Base-by-base conservation (phyloP, 352 stramenopile genomes). In the Thraustochytrium sp. region DNA sequence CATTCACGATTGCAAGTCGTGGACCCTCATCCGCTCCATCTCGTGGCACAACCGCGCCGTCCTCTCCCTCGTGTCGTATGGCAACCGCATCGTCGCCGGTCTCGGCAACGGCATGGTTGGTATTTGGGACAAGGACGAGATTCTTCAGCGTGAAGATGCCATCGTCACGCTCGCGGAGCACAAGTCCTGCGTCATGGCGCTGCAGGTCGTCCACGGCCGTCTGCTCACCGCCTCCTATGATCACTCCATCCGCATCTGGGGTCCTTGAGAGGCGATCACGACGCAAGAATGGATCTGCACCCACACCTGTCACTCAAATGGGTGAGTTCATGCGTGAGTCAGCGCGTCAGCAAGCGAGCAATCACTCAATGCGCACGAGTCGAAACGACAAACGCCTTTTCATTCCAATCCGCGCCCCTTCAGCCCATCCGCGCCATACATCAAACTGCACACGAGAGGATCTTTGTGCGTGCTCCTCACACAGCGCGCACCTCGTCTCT, bases 1-100 rank as follows among this genome's bases (percentile, higher is more conserved):
- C 38, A 80, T 80, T 72, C 68, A 80, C 51, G 68, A 80, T 31
- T 80, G 68, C 53, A 80, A 80, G 51, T 75, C 68, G 23, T 80
- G 68, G 68, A 75, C 42, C 18, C 34, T 5, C 9, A 8, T 80
- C 2, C 68, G 68, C 26, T 55, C 44, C 26, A 46, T 80, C n/a
- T 61, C 34, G 21, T 80, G 68, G 42, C 46, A 80, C 48, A 31
- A 31, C 44, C 42, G 46, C 2, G 48, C 68, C 21, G 68, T 80
- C 8, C 34, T 80, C 31, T 80, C 48, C 13, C 68, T 80, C 40
- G 31, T 80, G 18, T 48, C 31, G 23, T 80, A 65, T 26, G 68
- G 68, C 37, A 80, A 80, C 53, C 5, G 46, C 5, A 72, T 80
- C 23, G 29, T 64, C 3, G 68, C 68, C 9, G 68, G 68, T 36